Evolutionary conservation across 1,139 yeast genomes (phyloP).

Genomic region (Wickerhamomyces sp.): DNA sequence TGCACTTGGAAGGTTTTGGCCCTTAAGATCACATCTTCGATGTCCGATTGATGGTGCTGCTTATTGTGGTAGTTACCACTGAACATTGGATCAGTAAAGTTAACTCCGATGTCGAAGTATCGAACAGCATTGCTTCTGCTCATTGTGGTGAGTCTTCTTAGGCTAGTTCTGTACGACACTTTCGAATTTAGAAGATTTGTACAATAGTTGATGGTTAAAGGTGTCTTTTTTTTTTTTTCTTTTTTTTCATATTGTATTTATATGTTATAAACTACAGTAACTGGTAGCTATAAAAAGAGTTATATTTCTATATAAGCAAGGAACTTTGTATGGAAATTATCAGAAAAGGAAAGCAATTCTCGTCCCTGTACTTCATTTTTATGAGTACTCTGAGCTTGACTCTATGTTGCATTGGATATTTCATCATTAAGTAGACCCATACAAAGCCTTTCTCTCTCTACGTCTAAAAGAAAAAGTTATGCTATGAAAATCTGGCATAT

Average conservation of each 20-base stretch:
- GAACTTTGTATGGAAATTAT: too few species aligned
- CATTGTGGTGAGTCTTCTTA: not conserved
- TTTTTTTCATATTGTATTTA: not conserved
- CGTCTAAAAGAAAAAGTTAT: not conserved
- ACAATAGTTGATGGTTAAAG: not conserved
- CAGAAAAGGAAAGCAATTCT: constrained; percentile 36
- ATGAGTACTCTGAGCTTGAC: constrained; percentile 79
- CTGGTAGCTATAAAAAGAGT: constrained; percentile 1
- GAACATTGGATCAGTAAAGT: constrained; percentile 87
- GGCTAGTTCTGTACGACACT: not conserved
- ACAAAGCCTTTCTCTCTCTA: not conserved
- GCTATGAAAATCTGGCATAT: constrained; percentile 47
- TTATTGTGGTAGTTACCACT: constrained; percentile 74
- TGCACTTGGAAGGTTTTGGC: constrained; percentile 64
- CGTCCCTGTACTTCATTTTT: constrained; percentile 36
- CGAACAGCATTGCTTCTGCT: constrained; percentile 6
- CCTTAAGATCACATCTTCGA: constrained; percentile 57
- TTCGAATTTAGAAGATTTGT: not conserved
- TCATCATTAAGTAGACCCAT: constrained; percentile 51
- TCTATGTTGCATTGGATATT: constrained; percentile 77
- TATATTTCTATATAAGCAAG: constrained; percentile 19
- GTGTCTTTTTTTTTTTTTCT: too few species aligned
- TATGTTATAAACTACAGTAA: too few species aligned
- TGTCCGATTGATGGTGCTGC: constrained; percentile 62
- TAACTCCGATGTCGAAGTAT: constrained; percentile 57